These are phyloP conservation scores for Lachancea cidri DNA, from an alignment of 805 yeast genomes.

Conservation along the genomic window DNA sequence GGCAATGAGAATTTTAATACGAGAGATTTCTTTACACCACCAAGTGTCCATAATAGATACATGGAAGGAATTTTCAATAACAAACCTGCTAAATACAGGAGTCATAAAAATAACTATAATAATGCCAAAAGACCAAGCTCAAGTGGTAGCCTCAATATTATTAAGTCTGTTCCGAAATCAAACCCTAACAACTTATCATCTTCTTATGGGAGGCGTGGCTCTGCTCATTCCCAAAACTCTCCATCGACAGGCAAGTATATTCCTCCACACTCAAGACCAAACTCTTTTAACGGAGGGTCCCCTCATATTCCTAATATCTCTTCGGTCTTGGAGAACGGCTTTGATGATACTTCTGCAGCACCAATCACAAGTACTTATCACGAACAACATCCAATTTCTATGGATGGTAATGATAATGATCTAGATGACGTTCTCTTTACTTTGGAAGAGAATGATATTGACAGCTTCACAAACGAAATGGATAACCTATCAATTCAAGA, in stretches of 20 bases:
- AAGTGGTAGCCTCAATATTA: slow-evolving; percentile 18
- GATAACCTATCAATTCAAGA: slow-evolving; percentile 19
- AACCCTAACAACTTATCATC: slow-evolving; percentile 6
- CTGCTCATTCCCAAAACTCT: slow-evolving; percentile 23
- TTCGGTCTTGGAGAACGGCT: slow-evolving; percentile 14
- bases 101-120: slow-evolving; percentile 14
- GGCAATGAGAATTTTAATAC: slow-evolving; percentile 42
- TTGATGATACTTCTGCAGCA: slow-evolving; percentile 22
- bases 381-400: slow-evolving; percentile 17
- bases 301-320: slow-evolving; percentile 23
- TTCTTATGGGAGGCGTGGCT: slow-evolving; percentile 10
- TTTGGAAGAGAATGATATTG: slow-evolving; percentile 31
- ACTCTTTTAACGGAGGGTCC: slow-evolving; percentile 12
- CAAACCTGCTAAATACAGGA: slow-evolving; percentile 27
- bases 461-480: slow-evolving; percentile 26
- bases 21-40: slow-evolving; percentile 75
- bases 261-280: slow-evolving; percentile 60
- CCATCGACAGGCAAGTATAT: slow-evolving; percentile 50
- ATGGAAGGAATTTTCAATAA: slow-evolving; percentile 56
- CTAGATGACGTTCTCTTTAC: slow-evolving; percentile 32
- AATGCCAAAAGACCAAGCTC: slow-evolving; percentile 23
- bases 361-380: slow-evolving; percentile 30
- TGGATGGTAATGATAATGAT: slow-evolving; percentile 20
- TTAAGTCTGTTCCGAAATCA: slow-evolving; percentile 8
- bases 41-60: slow-evolving; percentile 63